Percentiles rank a stretch among this genome's conserved stretches.
These are phyloP conservation scores for Chytriomyces sp. DNA, from an alignment of 192 early-diverging fungal genomes.

Conservation along the genomic window DNA sequence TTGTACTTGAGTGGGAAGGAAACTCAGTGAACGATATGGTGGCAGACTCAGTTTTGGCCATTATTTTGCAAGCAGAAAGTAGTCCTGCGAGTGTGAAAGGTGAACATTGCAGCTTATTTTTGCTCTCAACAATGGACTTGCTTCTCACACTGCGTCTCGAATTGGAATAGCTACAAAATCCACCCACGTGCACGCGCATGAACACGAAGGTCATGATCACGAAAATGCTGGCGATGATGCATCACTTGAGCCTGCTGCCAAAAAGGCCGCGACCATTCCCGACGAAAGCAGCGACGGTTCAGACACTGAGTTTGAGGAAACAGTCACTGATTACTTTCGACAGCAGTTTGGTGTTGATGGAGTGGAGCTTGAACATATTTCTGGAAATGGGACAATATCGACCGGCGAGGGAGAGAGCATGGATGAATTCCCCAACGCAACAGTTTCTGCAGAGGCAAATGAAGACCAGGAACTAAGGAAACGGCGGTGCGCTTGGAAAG, in stretches of 20 bases:
- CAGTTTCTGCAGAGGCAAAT: neutral
- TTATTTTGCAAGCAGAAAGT: constrained; percentile 82
- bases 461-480: neutral
- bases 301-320: constrained; percentile 26
- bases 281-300: neutral
- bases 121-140: neutral
- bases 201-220: constrained; percentile 2
- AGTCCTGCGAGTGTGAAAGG: constrained; percentile 89
- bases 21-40: constrained; percentile 94
- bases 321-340: constrained; percentile 19
- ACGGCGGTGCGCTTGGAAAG: constrained; percentile 30
- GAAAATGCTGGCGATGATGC: neutral
- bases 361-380: constrained; percentile 4
- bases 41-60: constrained; percentile 88
- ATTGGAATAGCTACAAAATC: constrained; percentile 13
- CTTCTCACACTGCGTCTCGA: neutral
- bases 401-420: no score
- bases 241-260: no score
- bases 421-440: no score
- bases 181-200: constrained; percentile 21
- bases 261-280: neutral
- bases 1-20: constrained; percentile 90
- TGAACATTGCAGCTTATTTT: constrained; percentile 19
- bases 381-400: no score
- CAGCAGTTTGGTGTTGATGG: constrained; percentile 25